A percentile compares a stretch with the other conserved stretches of the same genome.
These are phyloP conservation scores for Medicago lupulina DNA, from an alignment of 306 rosid genomes.

Conservation along the genomic window DNA sequence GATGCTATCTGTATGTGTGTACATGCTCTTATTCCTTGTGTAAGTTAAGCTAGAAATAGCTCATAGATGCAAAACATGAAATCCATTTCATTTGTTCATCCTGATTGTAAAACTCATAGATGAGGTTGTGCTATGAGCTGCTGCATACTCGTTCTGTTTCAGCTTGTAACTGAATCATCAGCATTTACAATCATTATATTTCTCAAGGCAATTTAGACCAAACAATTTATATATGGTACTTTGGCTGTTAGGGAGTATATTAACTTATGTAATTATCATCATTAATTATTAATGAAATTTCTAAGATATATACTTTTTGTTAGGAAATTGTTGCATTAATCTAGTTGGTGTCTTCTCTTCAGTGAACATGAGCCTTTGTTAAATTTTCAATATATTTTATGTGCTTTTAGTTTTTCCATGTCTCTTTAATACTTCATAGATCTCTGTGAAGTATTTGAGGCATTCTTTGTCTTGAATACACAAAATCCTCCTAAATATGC, in stretches of 20 bases:
- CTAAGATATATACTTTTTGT: slow-evolving; percentile 1
- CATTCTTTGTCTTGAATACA: slow-evolving; percentile 16
- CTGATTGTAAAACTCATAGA: slow-evolving; percentile 3
- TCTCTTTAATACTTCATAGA: slow-evolving; percentile 27
- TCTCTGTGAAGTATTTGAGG: slow-evolving; percentile 24
- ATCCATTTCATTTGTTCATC: not conserved
- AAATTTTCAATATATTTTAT: not conserved
- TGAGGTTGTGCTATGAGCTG: slow-evolving; percentile 19
- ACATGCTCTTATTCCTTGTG: not conserved
- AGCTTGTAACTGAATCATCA: slow-evolving; percentile 16
- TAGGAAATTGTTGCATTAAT: slow-evolving; percentile 22
- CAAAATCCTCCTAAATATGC: slow-evolving; percentile 35
- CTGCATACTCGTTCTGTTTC: slow-evolving; percentile 32
- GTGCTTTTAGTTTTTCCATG: not conserved
- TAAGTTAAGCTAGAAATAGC: not conserved
- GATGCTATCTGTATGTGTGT: not conserved
- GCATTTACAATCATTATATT: slow-evolving; percentile 1
- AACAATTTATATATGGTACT: slow-evolving; percentile 28
- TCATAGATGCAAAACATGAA: not conserved
- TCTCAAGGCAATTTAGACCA: slow-evolving; percentile 32
- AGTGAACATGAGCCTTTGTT: slow-evolving; percentile 4
- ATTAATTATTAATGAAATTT: slow-evolving; percentile 31
- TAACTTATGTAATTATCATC: slow-evolving; percentile 22
- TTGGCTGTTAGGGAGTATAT: slow-evolving; percentile 40
- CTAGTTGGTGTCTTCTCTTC: slow-evolving; percentile 19